phyloP scores from a whole-genome alignment of 202 grass and related monocot species.

The Zizania palustris region DNA sequence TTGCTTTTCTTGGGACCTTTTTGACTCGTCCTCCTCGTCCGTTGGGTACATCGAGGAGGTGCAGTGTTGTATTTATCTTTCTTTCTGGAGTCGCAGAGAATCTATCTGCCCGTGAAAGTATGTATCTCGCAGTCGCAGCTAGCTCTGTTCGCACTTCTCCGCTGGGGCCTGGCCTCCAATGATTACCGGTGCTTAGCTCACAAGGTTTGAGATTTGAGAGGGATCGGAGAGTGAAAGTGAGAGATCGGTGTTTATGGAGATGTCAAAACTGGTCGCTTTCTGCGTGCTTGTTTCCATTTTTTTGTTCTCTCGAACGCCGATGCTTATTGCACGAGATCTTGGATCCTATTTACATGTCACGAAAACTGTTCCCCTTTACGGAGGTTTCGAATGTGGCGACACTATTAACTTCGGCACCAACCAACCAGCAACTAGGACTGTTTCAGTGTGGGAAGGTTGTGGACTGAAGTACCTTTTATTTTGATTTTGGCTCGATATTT shows the following conservation, averaged over 20 bases:
- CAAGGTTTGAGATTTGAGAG: not conserved
- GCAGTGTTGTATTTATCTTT: conserved; percentile 26
- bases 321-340: not conserved
- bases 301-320: not conserved
- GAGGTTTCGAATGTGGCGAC: too few relatives aligned
- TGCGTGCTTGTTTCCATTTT: not conserved
- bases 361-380: not conserved
- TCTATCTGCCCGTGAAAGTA: too few relatives aligned
- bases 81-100: not conserved
- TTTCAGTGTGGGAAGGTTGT: too few relatives aligned
- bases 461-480: too few relatives aligned
- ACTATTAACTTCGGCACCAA: too few relatives aligned
- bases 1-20: conserved; percentile 24
- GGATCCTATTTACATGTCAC: not conserved
- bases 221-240: not conserved
- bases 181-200: conserved; percentile 30
- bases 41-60: conserved; percentile 32
- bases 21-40: conserved; percentile 49
- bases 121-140: too few relatives aligned
- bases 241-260: not conserved
- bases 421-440: too few relatives aligned
- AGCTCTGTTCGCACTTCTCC: conserved; percentile 49
- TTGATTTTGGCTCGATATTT: too few relatives aligned
- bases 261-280: not conserved
- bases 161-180: conserved; percentile 8